Evolutionary conservation across 2,329 filamentous ascomycete genomes (phyloP).

Genomic region (Aspergillus melleus): DNA sequence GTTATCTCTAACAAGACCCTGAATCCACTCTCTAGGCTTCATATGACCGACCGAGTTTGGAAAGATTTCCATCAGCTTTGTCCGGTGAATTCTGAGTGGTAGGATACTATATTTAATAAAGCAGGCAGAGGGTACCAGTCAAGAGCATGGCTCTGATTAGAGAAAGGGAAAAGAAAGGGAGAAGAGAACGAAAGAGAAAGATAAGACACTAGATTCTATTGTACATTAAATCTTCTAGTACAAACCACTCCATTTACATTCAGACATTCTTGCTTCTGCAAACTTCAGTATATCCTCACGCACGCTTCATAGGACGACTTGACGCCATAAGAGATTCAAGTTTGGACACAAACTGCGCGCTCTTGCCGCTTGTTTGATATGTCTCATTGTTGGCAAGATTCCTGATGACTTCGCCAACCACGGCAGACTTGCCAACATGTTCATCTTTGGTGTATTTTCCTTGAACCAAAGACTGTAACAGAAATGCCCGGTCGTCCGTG

Average conservation of each 20-base stretch:
- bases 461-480: conserved; percentile 34
- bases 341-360: conserved; percentile 38
- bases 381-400: conserved; percentile 44
- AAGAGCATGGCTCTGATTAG: neutral
- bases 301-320: conserved; percentile 28
- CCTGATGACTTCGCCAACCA: conserved; percentile 34
- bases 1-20: neutral
- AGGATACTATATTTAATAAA: neutral
- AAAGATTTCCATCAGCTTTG: neutral
- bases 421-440: conserved; percentile 22
- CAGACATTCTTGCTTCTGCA: neutral
- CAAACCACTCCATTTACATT: neutral
- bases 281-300: conserved; percentile 8
- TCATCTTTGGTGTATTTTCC: conserved; percentile 34
- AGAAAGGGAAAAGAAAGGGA: neutral
- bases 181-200: too few relatives aligned
- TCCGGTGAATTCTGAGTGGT: neutral
- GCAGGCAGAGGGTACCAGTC: neutral
- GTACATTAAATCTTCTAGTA: neutral
- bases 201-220: neutral
- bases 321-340: conserved; percentile 37
- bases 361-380: conserved; percentile 39
- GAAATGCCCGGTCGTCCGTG: conserved; percentile 25
- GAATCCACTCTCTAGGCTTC: neutral
- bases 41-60: neutral